Base-by-base conservation (phyloP, 2,329 filamentous ascomycete genomes). In the Fusarium scirpi region DNA sequence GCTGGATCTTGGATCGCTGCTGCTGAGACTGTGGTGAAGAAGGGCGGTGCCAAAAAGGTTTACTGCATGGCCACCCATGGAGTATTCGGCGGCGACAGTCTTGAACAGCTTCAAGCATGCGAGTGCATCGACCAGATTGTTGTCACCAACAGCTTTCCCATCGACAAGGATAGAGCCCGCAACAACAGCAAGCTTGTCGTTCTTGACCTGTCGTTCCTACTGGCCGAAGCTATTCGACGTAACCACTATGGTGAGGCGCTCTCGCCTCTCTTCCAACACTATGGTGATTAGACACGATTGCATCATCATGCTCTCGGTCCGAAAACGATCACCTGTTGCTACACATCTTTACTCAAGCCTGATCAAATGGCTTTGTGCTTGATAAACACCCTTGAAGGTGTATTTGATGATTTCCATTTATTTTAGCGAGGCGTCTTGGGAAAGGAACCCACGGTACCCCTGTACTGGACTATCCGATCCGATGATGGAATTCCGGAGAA, bases 21-120 rank as follows among this genome's bases (percentile, higher is more conserved):
- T 9, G 96, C 96, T 15, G 96, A 99, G 84, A 97, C 94, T 2
- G 95, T 97, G 4, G 93, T 97, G 56, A 98, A 98, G 85, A 90
- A 92, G 70, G 97, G 96, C 70, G 89, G 90, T 46, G 96, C 96
- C 2, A 97, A 93, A 74, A 96, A 92, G 81, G 96, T 99, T 38
- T 98, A 97, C 82, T 97, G 94, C 85, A 97, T 99, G 83, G 96
- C 95, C 10, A 98, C 96, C 0, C 96, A 99, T 77, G 96, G 94
- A 43, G 88, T 99, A 38, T 98, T 99, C 80, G 94, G 94, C 24
- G 92, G 91, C 47, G 93, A 98, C 78, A 93, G 92, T 70, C 87
- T 99, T 18, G 91, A 94, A 76, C 93, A 98, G 80, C 89, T 99
- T 83, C 91, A 97, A 79, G 90, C 90, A 51, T 98, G 96, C 84